Evolutionary conservation across 495 filamentous ascomycete genomes (phyloP).

Genomic region (Umbilicaria muhlenbergii): DNA sequence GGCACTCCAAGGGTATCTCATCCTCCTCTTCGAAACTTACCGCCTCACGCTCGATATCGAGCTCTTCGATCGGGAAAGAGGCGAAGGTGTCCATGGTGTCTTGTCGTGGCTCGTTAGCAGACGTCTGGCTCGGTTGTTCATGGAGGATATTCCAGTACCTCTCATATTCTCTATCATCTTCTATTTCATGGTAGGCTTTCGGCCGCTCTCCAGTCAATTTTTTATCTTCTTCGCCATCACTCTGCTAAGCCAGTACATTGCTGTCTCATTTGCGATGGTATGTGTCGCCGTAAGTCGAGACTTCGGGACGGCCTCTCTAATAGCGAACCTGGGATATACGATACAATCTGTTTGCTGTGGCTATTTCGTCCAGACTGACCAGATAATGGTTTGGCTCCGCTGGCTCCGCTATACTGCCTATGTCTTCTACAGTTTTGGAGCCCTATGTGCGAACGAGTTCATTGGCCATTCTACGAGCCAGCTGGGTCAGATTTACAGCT

Average conservation of each 20-base stretch:
- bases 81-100: constrained; percentile 54
- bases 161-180: constrained; percentile 50
- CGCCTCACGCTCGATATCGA: constrained; percentile 54
- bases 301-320: constrained; percentile 45
- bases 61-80: constrained; percentile 56
- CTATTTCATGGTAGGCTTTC: constrained; percentile 66
- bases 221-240: constrained; percentile 51
- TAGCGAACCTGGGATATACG: constrained; percentile 55
- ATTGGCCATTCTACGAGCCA: constrained; percentile 25
- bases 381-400: constrained; percentile 56
- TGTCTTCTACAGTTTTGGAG: constrained; percentile 53
- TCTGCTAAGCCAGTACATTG: constrained; percentile 49
- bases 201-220: constrained; percentile 39
- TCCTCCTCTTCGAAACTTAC: constrained; percentile 58
- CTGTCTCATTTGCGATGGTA: constrained; percentile 42
- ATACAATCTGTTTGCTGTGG: constrained; percentile 53
- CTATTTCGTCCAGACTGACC: constrained; percentile 53
- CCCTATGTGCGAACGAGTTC: constrained; percentile 54
- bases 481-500: constrained; percentile 44
- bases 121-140: constrained; percentile 43
- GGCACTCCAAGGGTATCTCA: constrained; percentile 56
- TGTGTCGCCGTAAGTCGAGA: constrained; percentile 43
- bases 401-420: constrained; percentile 41
- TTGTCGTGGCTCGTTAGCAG: constrained; percentile 49
- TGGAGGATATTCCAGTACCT: constrained; percentile 55